Percentiles rank a stretch among this genome's conserved stretches.
Evolutionary conservation across 78 protist genomes (phyloP).

Genomic region (Trichosphaerium sp.): DNA sequence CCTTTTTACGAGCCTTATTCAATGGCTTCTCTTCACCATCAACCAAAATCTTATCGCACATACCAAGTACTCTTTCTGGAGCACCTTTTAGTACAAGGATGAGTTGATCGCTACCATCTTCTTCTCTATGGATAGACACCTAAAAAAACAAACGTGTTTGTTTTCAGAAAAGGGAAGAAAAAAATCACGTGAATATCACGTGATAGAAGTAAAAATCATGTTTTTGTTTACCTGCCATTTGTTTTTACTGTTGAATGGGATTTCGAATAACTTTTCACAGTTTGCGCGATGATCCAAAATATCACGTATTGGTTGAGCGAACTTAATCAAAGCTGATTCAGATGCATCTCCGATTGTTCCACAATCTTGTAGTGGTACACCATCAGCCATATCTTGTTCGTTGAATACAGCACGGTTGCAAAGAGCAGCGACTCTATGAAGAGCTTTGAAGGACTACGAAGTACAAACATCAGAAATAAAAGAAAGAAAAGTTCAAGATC

Average conservation of each 20-base stretch:
- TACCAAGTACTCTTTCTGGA: slow-evolving; percentile 67
- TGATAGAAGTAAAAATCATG: too few species aligned
- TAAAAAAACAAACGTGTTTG: too few species aligned
- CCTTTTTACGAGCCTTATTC: background rate
- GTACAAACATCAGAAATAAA: too few species aligned
- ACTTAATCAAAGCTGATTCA: slow-evolving; percentile 55
- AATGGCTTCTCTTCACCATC: slow-evolving; percentile 25
- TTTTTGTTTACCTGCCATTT: slow-evolving; percentile 72
- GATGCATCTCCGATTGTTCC: slow-evolving; percentile 69
- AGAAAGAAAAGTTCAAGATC: too few species aligned
- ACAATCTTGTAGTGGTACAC: too few species aligned
- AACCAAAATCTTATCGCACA: slow-evolving; percentile 42
- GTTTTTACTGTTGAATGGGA: slow-evolving; percentile 84
- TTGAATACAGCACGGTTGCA: slow-evolving; percentile 7
- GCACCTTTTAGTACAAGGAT: slow-evolving; percentile 79
- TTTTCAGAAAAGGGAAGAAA: too few species aligned
- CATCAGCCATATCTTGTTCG: background rate
- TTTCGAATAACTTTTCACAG: slow-evolving; percentile 41
- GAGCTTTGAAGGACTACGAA: too few species aligned
- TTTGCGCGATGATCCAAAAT: slow-evolving; percentile 12
- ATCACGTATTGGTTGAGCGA: slow-evolving; percentile 5
- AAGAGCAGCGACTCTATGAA: too few species aligned
- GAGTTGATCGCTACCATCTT: too few species aligned
- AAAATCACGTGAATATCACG: too few species aligned
- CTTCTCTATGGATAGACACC: too few species aligned